Evolutionary conservation across 345 rosid species (phyloP), one percentile per base, ranked within the genome.

Genomic region (Boechera retrofracta): DNA sequence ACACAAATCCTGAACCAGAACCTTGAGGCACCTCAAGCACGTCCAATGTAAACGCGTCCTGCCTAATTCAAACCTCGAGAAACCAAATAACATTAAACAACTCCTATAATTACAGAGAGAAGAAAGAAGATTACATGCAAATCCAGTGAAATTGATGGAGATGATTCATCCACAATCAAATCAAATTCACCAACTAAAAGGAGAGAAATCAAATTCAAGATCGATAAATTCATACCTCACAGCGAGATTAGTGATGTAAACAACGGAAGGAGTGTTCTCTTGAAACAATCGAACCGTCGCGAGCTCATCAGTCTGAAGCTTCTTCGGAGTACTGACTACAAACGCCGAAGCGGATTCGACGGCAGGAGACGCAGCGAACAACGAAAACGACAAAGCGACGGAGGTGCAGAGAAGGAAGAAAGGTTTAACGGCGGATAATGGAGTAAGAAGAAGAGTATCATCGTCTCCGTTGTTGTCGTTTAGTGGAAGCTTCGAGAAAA

Each of bases 21-120:
- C 98, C 98, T 81, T 94, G 98, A 0, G 98, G 97, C 62, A 94
- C 98, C 87, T 94, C 98, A 81, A 94, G 82, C 39, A 94, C 91
- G 45, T 94, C 98, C 81, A 94, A 80, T 13, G 98, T 94, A 59
- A 94, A 94, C 10, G 89, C 98, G 71, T 94, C 98, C 83, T 92
- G 98, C 89, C 98, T 94, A 78, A 35, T 74, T 60, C 44, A 49
- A 24, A 35, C 35, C 47, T 38, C 29, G 6, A 11, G 31, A 64
- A 61, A 38, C 42, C n/a, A 44, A 45, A 33, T 5, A 18, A 49
- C 18, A 44, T 24, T 21, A 72, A 1, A 8, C 33, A 51, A 13
- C 24, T 39, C 68, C 41, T 21, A 21, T 21, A 28, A 28, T 28
- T 28, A 28, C 2, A 28, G 29, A 28, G 29, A 28, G 29, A 28